Evolutionary conservation across 2,329 filamentous ascomycete genomes (phyloP).

Genomic region (Aspergillus novofumigatus): DNA sequence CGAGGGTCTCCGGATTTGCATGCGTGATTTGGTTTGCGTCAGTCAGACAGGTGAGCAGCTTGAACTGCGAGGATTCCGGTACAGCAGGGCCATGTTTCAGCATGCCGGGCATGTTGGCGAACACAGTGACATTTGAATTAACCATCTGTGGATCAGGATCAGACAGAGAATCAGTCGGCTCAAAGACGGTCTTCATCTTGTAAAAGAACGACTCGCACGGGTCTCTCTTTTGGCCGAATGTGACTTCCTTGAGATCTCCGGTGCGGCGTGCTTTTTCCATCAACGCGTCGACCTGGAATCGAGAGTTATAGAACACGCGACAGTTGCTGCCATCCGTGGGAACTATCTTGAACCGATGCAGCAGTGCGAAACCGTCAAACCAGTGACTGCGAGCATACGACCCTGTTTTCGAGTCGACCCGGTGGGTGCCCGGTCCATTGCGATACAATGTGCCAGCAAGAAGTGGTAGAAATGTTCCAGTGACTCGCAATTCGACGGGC

Average conservation of each 20-base stretch:
- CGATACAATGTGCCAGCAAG: conserved; percentile 67
- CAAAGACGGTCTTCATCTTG: conserved; percentile 47
- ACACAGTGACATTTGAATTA: conserved; percentile 63
- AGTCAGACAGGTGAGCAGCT: conserved; percentile 53
- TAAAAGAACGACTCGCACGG: conserved; percentile 70
- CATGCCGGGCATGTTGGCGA: conserved; percentile 56
- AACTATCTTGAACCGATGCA: conserved; percentile 66
- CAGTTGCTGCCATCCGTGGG: conserved; percentile 28
- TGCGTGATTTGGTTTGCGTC: conserved; percentile 55
- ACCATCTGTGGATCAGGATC: conserved; percentile 54
- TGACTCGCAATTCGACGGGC: conserved; percentile 58
- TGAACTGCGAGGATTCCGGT: conserved; percentile 32
- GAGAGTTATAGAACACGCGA: conserved; percentile 64
- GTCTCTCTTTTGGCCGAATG: conserved; percentile 67
- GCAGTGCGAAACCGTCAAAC: conserved; percentile 70
- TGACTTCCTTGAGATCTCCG: conserved; percentile 54
- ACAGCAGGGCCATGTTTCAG: conserved; percentile 14
- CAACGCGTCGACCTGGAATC: conserved; percentile 60
- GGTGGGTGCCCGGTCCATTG: conserved; percentile 64
- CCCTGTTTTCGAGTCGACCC: conserved; percentile 46
- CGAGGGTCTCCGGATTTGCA: conserved; percentile 64
- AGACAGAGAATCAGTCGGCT: neutral
- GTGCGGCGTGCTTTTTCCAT: conserved; percentile 56
- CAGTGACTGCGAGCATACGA: conserved; percentile 62
- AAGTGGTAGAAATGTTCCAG: conserved; percentile 64